These are phyloP conservation scores for Globisporangium paddicum DNA, from an alignment of 352 stramenopile genomes.

Conservation along the genomic window DNA sequence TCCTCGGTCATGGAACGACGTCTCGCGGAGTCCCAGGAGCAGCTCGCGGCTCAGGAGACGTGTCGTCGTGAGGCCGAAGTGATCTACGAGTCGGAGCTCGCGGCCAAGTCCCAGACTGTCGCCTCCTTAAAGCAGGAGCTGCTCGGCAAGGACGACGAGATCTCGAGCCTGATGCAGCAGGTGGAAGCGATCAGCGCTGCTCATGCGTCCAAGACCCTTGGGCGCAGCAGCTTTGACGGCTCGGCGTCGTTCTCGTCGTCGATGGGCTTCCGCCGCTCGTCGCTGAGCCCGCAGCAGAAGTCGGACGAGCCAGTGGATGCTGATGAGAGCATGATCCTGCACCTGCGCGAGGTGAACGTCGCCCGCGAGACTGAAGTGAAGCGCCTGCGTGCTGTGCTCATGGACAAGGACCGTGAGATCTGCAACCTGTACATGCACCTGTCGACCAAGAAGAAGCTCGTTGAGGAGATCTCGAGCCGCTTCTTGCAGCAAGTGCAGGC, in stretches of 20 bases:
- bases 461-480: slow-evolving; percentile 67
- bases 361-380: slow-evolving; percentile 40
- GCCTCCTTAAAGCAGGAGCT: slow-evolving; percentile 35
- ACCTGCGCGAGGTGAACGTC: slow-evolving; percentile 25
- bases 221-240: slow-evolving; percentile 3
- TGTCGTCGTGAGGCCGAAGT: slow-evolving; percentile 47
- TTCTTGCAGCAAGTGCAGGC: slow-evolving; percentile 52
- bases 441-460: slow-evolving; percentile 75
- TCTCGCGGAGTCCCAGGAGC: slow-evolving; percentile 31
- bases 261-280: slow-evolving; percentile 1
- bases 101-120: slow-evolving; percentile 29
- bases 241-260: slow-evolving; percentile 8
- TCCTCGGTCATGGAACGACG: slow-evolving; percentile 28
- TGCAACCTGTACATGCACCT: slow-evolving; percentile 75
- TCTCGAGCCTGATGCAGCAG: slow-evolving; percentile 8
- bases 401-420: slow-evolving; percentile 81
- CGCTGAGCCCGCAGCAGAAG: not conserved
- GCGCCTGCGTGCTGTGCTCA: slow-evolving; percentile 37
- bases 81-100: slow-evolving; percentile 38
- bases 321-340: slow-evolving; percentile 16
- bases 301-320: not conserved
- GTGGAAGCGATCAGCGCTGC: slow-evolving; percentile 23
- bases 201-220: slow-evolving; percentile 6
- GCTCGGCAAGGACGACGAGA: slow-evolving; percentile 6
- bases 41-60: slow-evolving; percentile 35